Evolutionary conservation across 73 alveolate genomes (phyloP), one percentile per base, ranked within the genome.

Genomic region (Paramecium sexaurelia): DNA sequence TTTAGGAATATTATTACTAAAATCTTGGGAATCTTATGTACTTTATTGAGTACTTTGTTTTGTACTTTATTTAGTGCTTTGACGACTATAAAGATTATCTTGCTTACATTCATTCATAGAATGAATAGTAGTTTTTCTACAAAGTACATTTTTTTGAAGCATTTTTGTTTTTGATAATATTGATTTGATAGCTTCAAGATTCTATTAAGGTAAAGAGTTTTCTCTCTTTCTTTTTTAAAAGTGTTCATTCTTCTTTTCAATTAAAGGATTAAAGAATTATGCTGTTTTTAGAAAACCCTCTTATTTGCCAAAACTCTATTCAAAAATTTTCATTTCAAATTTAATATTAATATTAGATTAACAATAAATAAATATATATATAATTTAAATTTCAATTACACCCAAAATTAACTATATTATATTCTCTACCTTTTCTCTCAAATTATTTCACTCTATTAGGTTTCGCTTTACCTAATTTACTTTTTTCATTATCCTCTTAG

Each of bases 341-440:
- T 71, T 71, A 27, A 71, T 35, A 66, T 66, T 66, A 22, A 2
- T 66, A 29, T 19, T 7, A 19, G 43, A 66, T 66, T 66, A 32
- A 29, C 26, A 29, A 66, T 66, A 66, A 66, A 29, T 24, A 66
- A 29, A 26, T 13, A 19, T 24, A 24, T n/a, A 51, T 71, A 71
- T 19, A 36, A 19, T 17, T 24, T 40, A 29, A 24, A 78, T 37
- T 41, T 78, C 90, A 78, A 78, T 41, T 24, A 22, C 45, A 35
- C 4, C 35, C 55, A 78, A 78, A 78, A 43, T 78, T 78, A 3
- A 78, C 55, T 0, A 45, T 22, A 43, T 78, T 78, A 43, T 29
- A 78, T 41, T 43, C 90, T 45, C 90, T 78, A 11, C 90, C 90
- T 45, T 61, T 78, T 27, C 33, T 39, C 22, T 78, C 90, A 41